Base-by-base conservation (phyloP, 345 rosid species). In the Aurinia saxatilis region DNA sequence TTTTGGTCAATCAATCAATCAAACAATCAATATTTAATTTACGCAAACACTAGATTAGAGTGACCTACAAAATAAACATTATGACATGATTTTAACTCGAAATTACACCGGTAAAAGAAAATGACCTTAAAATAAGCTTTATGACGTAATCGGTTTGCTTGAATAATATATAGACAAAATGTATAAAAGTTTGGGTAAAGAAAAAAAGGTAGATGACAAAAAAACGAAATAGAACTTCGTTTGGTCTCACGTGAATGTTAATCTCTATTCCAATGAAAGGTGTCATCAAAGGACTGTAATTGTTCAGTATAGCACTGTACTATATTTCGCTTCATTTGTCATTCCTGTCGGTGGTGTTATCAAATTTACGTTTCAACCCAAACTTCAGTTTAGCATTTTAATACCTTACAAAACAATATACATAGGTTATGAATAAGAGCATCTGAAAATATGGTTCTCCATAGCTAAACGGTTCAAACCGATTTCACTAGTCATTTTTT, bases 251-350 rank as follows among this genome's bases (percentile, higher is more conserved):
- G 59, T 67, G 66, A 58, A 67, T 34, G 45, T 23, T 19, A 67
- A 37, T 37, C n/a, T n/a, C 49, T 47, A 46, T 17, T 2, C 9
- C 0, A 4, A 16, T 45, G 59, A 23, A 67, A 50, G 5, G 59
- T 67, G 66, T 50, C 65, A 50, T 50, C 66, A 40, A 50, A 50
- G 5, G 66, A 67, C 66, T 33, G 65, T 42, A 50, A 50, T 19
- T 5, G 65, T 31, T 40, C 59, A 67, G 72, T 21, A 59, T 59
- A 54, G 4, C 11, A 51, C 34, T 50, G 47, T 58, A 58, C 65
- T 29, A 48, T 41, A 21, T 21, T 10, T 29, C 66, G 41, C 53
- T 59, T 68, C 66, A 54, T 60, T 52, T 60, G 67, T 29, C 68
- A 45, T 18, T 37, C 13, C 42, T 61, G 68, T 54, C 73, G 68